Base-by-base conservation (phyloP, 2,329 filamentous ascomycete genomes). In the Colletotrichum agaves region DNA sequence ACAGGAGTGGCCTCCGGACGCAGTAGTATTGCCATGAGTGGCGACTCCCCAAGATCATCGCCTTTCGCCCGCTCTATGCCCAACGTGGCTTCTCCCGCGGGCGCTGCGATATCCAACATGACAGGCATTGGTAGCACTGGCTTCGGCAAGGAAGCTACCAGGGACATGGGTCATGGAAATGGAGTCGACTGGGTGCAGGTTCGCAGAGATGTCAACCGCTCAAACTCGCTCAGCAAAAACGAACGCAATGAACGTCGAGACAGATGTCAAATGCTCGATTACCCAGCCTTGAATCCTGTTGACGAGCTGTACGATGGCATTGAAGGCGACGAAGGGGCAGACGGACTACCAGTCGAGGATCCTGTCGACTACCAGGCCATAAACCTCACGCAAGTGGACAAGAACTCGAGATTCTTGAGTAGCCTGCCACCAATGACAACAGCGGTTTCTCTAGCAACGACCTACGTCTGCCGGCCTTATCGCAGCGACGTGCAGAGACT, bases 161-260 rank as follows among this genome's bases (percentile, higher is more conserved):
- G 87, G 63, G 93, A 97, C 17, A 91, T 91, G 86, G 93, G 91
- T 2, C 78, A 91, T 6, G 86, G 82, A 41, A 73, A 81, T 19
- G 82, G 81, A 1, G 86, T 92, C 13, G 95, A 98, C 77, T 99
- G 96, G 94, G 94, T 99, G n/a, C 94, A 98, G 77, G 94, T 98
- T 21, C 91, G 96, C 39, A 89, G 96, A 50, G 97, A 99, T 78
- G 91, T 99, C 52, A 98, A 99, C 78, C 88, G 96, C 39, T 97
- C 95, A 3, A 98, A 97, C 75, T 96, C 95, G 0, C 84, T 98
- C 41, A 97, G 94, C 78, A 91, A 90, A 69, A 96, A 95, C 71
- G 96, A 99, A 80, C 88, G 91, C 19, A 85, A 89, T 43, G 96
- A 99, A 76, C 86, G 95, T 61, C 90, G 88, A 47, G 95, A 99